Percentiles rank a stretch among this genome's conserved stretches.
phyloP scores from a whole-genome alignment of 345 rosid genomes.

The Eucalyptus coolabah region DNA sequence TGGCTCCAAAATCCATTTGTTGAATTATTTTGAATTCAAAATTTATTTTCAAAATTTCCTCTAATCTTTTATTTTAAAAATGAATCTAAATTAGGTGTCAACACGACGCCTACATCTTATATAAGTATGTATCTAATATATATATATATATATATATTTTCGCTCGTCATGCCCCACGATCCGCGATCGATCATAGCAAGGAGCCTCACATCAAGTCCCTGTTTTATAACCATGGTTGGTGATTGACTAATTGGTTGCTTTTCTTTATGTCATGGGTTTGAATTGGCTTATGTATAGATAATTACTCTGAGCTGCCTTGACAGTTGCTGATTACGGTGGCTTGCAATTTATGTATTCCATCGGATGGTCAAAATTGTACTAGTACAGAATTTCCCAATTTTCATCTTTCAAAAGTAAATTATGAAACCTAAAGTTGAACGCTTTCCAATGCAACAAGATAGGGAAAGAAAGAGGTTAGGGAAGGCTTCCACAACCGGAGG shows the following conservation, averaged over 20 bases:
- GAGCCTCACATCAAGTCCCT: background rate
- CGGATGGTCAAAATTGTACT: no score
- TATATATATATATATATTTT: no score
- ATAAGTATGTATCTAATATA: no score
- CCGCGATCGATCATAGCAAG: background rate
- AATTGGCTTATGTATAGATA: background rate
- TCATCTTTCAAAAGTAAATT: background rate
- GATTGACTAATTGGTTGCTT: background rate
- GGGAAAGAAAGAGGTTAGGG: background rate
- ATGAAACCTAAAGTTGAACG: background rate
- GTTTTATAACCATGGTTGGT: background rate
- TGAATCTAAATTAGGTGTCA: no score
- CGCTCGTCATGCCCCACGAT: rapidly evolving
- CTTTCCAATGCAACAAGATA: background rate
- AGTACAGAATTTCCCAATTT: background rate
- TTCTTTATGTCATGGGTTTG: background rate
- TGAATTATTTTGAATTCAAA: no score
- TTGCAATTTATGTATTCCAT: background rate
- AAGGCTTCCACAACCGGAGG: background rate
- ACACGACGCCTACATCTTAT: no score
- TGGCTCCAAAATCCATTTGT: no score
- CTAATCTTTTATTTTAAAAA: no score
- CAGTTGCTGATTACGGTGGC: background rate
- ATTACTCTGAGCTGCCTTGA: background rate
- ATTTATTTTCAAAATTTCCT: no score